Evolutionary conservation across 768 basidiomycete genomes (phyloP), one percentile per base, ranked within the genome.

Genomic region (Candolleomyces eurysporus): DNA sequence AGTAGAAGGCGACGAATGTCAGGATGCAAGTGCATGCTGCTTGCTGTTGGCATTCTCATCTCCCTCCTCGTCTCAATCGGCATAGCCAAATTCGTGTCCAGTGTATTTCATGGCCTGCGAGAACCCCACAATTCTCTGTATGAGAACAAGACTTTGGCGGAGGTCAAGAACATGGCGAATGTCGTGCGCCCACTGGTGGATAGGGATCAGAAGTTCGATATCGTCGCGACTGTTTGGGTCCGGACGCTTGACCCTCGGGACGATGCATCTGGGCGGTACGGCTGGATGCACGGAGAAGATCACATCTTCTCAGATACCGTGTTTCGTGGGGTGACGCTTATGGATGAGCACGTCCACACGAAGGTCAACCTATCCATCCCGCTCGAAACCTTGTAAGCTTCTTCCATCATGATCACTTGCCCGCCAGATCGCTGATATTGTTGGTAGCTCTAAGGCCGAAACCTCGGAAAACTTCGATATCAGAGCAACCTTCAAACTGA

Each of bases 401-500:
- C 39, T 31, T 60, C 40, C 32, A 14, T 43, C 42, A 5, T 1
- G 19, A 17, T 32, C n/a, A 17, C 11, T 42, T 54, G 32, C 42
- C 40, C 11, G 14, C 10, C 40, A 10, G n/a, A 10, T 45, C 21
- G 56, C 10, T 16, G 2, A 16, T 45, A 19, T 19, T 36, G 16
- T 45, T 13, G 4, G 4, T 32, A n/a, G n/a, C 56, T 74, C 73
- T 55, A 70, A 66, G 56, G 65, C 65, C 9, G n/a, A 46, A 1
- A 57, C 68, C 3, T 62, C 77, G 40, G 61, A 65, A 5, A 68
- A 67, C 50, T 70, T 72, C 32, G 76, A 79, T 64, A 66, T 79
- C 30, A 71, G 76, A 19, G 78, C 71, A 4, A 73, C 76, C 10
- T 73, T 78, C 22, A 68, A 74, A 14, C 69, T 78, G 17, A 60